Evolutionary conservation across 2,329 filamentous ascomycete genomes (phyloP).

Genomic region (Zymoseptoria crescenta): DNA sequence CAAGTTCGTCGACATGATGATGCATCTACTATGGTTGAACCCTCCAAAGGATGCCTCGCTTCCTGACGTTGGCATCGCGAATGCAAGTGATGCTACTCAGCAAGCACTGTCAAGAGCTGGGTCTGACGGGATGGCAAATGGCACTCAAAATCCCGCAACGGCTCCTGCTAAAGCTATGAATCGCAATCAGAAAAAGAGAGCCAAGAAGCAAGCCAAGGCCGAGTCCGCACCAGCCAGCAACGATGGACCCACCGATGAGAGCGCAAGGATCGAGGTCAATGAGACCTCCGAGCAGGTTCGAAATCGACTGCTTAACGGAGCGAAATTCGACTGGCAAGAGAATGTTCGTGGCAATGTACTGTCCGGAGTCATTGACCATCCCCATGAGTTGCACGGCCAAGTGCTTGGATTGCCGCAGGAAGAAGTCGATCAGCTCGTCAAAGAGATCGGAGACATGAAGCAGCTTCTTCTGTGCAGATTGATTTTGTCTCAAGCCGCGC

Average conservation of each 20-base stretch:
- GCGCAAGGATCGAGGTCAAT: slow-evolving; percentile 33
- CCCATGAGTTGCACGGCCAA: background rate
- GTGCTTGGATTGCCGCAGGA: slow-evolving; percentile 36
- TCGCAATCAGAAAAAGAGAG: slow-evolving; percentile 10
- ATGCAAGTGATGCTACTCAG: slow-evolving; percentile 37
- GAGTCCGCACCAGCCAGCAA: slow-evolving; percentile 15
- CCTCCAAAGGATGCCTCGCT: slow-evolving; percentile 54
- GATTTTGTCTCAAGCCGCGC: slow-evolving; percentile 38
- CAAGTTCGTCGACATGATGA: slow-evolving; percentile 40
- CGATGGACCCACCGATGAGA: slow-evolving; percentile 13
- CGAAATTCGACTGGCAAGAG: slow-evolving; percentile 29
- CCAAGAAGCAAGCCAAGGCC: slow-evolving; percentile 16
- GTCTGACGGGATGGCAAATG: background rate
- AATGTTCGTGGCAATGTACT: background rate
- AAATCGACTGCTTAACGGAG: slow-evolving; percentile 35
- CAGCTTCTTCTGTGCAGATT: slow-evolving; percentile 43
- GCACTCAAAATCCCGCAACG: background rate
- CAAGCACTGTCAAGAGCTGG: background rate
- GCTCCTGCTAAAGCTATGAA: background rate
- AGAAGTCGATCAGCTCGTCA: slow-evolving; percentile 37
- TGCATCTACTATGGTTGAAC: slow-evolving; percentile 43
- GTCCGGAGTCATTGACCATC: background rate
- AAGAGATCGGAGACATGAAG: slow-evolving; percentile 45
- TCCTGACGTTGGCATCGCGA: slow-evolving; percentile 64
- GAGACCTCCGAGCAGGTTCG: slow-evolving; percentile 37